Percentiles rank a stretch among this genome's conserved stretches.
phyloP scores from a whole-genome alignment of 1,139 yeast genomes.

The Geotrichum citri-aurantii region DNA sequence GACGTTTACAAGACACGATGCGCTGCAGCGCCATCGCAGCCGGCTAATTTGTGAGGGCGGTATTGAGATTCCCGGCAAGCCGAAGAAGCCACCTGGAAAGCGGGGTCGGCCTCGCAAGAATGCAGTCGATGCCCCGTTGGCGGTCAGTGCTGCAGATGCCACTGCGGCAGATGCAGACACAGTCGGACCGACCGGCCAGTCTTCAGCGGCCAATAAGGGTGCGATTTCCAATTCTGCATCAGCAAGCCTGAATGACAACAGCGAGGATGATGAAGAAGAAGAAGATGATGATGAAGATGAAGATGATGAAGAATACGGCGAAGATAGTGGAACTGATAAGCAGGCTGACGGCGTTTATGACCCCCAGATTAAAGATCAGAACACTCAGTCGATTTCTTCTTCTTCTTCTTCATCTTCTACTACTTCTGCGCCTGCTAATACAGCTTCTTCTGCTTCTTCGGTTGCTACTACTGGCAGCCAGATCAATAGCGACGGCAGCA shows the following conservation, averaged over 20 bases:
- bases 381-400: too few relatives aligned
- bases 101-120: constrained; percentile 32
- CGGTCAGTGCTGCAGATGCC: constrained; percentile 5
- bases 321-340: background rate
- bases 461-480: background rate
- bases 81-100: constrained; percentile 30
- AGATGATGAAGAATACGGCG: background rate
- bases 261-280: constrained; percentile 2
- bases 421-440: too few relatives aligned
- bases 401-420: background rate
- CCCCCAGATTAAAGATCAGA: background rate
- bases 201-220: background rate
- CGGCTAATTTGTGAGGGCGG: constrained; percentile 79
- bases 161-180: background rate
- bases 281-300: constrained; percentile 4
- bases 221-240: background rate
- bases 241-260: background rate
- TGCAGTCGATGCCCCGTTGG: constrained; percentile 7
- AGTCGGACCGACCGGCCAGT: background rate
- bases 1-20: constrained; percentile 84
- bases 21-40: constrained; percentile 72
- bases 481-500: background rate
- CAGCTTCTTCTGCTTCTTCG: background rate
- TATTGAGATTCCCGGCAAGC: constrained; percentile 38
- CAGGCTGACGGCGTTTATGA: background rate